A percentile compares a stretch with the other conserved stretches of the same genome.
Conservation (phyloP, 768 basidiomycete genomes). For the Candolleomyces eurysporus region DNA sequence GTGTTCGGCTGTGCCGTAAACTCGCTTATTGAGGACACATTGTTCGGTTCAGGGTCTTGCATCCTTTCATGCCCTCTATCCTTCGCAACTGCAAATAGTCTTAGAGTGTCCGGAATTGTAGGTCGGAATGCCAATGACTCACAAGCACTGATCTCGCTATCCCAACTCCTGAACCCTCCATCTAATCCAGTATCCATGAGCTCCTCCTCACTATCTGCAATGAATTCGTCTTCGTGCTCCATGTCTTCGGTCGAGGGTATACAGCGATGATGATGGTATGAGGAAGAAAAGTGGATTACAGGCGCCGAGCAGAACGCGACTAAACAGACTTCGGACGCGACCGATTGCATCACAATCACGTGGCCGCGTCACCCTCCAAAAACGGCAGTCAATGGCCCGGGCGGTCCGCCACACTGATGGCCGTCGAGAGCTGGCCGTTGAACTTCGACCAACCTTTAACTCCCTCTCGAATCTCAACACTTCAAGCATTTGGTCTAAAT, state of each 20-base stretch:
- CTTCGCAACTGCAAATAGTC: too few relatives aligned
- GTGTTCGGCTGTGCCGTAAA: not conserved
- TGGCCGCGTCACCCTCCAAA: not conserved
- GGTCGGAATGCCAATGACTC: not conserved
- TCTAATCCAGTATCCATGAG: not conserved
- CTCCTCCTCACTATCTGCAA: conserved; percentile 6
- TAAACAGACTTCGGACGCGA: not conserved
- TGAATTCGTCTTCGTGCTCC: conserved; percentile 1
- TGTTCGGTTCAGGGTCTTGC: not conserved
- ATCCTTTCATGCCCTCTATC: too few relatives aligned
- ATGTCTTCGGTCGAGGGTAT: not conserved
- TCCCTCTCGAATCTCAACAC: too few relatives aligned
- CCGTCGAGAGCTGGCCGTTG: too few relatives aligned
- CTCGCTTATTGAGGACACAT: not conserved
- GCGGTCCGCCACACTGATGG: too few relatives aligned
- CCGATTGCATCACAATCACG: not conserved
- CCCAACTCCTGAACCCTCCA: not conserved
- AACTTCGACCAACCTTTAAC: too few relatives aligned
- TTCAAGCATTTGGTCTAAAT: too few relatives aligned
- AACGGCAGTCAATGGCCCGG: not conserved
- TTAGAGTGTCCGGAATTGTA: too few relatives aligned
- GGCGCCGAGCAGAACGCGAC: too few relatives aligned
- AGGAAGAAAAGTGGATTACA: not conserved
- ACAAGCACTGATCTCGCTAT: not conserved
- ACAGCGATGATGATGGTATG: not conserved